Base-by-base conservation (phyloP, 768 basidiomycete genomes). In the Strobilomyces echinocephalus region DNA sequence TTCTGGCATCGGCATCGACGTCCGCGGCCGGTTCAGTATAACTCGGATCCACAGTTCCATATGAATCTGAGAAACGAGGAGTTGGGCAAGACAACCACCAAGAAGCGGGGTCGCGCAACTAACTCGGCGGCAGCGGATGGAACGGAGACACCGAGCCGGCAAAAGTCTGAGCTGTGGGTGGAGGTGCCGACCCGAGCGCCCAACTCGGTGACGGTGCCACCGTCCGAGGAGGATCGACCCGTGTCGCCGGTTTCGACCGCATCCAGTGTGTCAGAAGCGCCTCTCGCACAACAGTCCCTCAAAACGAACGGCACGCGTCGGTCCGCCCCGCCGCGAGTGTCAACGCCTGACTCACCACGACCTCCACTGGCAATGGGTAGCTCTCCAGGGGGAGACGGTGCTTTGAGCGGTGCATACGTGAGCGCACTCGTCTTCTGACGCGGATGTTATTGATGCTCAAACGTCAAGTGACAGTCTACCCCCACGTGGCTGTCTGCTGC, bases 1-100 rank as follows among this genome's bases (percentile, higher is more conserved):
- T 93, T 80, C 73, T 95, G 88, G 86, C 90, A 93, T 69, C 73
- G 91, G 52, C 89, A 92, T 74, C 78, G 90, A 51, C 74, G 88
- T 51, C 88, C 89, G 6, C 78, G 89, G 5, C 88, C 88, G 8
- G 85, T 90, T 41, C 79, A 85, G 64, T 95, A 93, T 63, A 91
- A 84, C 57, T 73, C 86, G 0, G 85, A 89, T 64, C 80, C 79
- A 2, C 85, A 85, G 18, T 84, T 78, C 66, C 93, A 95, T 63
- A 66, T 72, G 33, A 79, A 77, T 12, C 57, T 80, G 46, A 79
- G 75, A 60, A 73, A 72, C 33, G 87, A 89, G 44, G 88, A 88
- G 39, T 63, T 75, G 50, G 74, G 74, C 15, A 84, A 80, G 65
- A 71, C 75, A 28, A 71, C 70, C 24, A 69, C 79, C 48, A 84